Conservation (phyloP, 1,284 basidiomycete genomes). For the Leccinum subatratum region DNA sequence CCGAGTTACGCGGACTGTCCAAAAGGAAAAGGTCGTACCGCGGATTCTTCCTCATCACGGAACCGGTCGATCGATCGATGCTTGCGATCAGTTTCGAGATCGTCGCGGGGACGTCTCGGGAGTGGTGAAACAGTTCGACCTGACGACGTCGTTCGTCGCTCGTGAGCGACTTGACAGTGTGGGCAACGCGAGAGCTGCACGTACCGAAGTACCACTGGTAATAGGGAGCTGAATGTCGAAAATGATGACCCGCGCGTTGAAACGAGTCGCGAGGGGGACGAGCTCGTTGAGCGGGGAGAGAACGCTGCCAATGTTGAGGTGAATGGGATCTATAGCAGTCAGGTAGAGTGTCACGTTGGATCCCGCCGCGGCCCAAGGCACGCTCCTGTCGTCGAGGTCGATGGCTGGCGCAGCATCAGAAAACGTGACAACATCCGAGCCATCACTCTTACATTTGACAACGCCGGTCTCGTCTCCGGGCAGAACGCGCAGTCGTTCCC, state of each 20-base stretch:
- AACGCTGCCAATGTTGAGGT: conserved; percentile 84
- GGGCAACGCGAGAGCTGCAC: conserved; percentile 19
- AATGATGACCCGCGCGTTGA: conserved; percentile 85
- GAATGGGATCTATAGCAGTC: conserved; percentile 78
- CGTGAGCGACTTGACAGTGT: background rate
- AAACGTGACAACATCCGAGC: conserved; percentile 4
- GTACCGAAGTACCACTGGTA: conserved; percentile 78
- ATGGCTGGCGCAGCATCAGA: conserved; percentile 58
- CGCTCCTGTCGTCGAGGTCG: conserved; percentile 74
- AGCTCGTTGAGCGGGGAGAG: conserved; percentile 72
- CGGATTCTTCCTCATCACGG: conserved; percentile 74
- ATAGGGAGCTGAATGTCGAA: conserved; percentile 93
- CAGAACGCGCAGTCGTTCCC: conserved; percentile 79
- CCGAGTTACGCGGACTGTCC: background rate
- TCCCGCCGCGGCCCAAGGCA: conserved; percentile 88
- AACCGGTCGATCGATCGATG: conserved; percentile 75
- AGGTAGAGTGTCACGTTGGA: conserved; percentile 85
- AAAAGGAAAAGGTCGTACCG: conserved; percentile 43
- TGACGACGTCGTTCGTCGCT: conserved; percentile 27
- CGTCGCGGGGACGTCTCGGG: conserved; percentile 84
- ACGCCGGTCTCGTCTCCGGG: conserved; percentile 89
- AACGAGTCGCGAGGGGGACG: conserved; percentile 72
- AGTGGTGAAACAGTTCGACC: conserved; percentile 94
- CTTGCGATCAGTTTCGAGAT: conserved; percentile 76
- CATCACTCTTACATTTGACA: conserved; percentile 62